Evolutionary conservation across 169 alveolate genomes (phyloP), one percentile per base, ranked within the genome.

Genomic region (Plasmodium gonderi): DNA sequence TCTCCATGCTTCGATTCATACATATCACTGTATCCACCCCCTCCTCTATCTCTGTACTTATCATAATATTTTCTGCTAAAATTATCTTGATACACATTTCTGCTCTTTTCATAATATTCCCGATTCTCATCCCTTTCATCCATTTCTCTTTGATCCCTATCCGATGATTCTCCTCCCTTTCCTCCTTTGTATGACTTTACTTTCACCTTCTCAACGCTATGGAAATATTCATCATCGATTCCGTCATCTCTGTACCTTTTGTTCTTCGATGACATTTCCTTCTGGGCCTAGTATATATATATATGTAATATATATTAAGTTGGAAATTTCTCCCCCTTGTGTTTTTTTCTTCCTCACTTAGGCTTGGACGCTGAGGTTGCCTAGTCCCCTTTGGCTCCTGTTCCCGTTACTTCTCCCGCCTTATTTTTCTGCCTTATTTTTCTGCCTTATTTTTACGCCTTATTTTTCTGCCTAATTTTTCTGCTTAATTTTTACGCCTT

Each of bases 231-330:
- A 44, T 68, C 91, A 44, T 68, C 76, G 20, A 31, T 68, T 54
- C 38, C 42, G 42, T 83, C 65, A 5, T 69, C 82, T 45, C 42
- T 36, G 20, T 47, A 47, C n/a, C 44, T 69, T 51, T 17, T 69
- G 64, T 72, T 69, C 64, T 72, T 68, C 14, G 76, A 83, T 76
- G 92, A 11, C 92, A 83, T 83, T 64, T 80, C 38, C 67, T 17
- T 44, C 3, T n/a, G 9, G 31, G 47, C 3, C 38, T 11, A 42
- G 7, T 60, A 60, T 60, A 60, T 60, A 60, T 60, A 60, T 60
- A 65, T 9, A 65, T 64, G 31, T 8, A 65, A n/a, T n/a, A n/a
- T n/a, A n/a, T n/a, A n/a, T n/a, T n/a, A n/a, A n/a, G n/a, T n/a
- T n/a, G n/a, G n/a, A n/a, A n/a, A n/a, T 9, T 49, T 12, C 68